Conservation (phyloP, 129 eudicot species). For the Tagetes patula region DNA sequence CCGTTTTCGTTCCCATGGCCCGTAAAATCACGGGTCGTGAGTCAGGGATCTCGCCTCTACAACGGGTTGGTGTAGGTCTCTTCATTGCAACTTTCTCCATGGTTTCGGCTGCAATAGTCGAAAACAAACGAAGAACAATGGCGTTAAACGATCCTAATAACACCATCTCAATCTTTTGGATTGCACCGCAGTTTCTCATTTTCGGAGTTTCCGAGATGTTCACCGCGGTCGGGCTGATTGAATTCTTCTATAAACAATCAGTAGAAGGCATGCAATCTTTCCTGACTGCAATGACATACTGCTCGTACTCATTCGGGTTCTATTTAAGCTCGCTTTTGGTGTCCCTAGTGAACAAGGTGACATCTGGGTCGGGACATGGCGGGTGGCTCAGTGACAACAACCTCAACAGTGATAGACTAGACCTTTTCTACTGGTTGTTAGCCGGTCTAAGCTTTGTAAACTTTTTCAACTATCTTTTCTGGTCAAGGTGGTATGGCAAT, state of each 20-base stretch:
- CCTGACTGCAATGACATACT: conserved; percentile 83
- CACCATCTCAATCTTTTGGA: conserved; percentile 66
- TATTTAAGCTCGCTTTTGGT: conserved; percentile 72
- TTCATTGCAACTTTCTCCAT: conserved; percentile 85
- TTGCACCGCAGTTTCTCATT: conserved; percentile 75
- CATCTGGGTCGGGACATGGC: conserved; percentile 45
- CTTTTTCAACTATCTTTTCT: conserved; percentile 77
- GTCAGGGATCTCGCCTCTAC: conserved; percentile 75
- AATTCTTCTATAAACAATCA: conserved; percentile 80
- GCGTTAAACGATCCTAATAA: conserved; percentile 27
- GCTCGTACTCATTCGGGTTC: conserved; percentile 85
- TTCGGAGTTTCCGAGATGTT: conserved; percentile 90
- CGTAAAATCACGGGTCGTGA: conserved; percentile 53
- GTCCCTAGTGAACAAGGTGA: conserved; percentile 64
- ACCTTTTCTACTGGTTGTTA: conserved; percentile 76
- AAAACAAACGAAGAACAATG: conserved; percentile 55
- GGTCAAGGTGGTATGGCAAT: conserved; percentile 79
- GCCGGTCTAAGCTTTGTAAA: conserved; percentile 69
- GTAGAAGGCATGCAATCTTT: conserved; percentile 76
- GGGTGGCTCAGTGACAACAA: conserved; percentile 80
- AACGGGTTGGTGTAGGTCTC: conserved; percentile 70
- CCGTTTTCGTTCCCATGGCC: conserved; percentile 59
- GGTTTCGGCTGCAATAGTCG: conserved; percentile 76
- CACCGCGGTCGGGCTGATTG: conserved; percentile 77
- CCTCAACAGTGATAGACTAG: conserved; percentile 67